Conservation (phyloP, 148 eudicot species). For the Heliamphora exappendiculata region DNA sequence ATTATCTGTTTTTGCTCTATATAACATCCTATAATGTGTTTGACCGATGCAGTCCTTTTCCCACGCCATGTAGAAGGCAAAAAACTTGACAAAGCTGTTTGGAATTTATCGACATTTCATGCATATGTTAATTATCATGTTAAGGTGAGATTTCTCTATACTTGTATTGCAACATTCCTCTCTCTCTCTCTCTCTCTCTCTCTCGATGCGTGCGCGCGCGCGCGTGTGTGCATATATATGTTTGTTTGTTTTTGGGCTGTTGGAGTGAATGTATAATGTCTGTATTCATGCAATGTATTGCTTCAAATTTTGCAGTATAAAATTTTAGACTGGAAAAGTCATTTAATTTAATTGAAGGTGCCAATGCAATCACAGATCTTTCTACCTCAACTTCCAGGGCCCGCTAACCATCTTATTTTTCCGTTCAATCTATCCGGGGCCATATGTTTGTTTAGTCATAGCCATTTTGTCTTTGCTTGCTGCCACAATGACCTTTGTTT, state of each 20-base stretch:
- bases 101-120: slow-evolving; percentile 84
- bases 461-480: not conserved
- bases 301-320: not conserved
- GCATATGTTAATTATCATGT: slow-evolving; percentile 94
- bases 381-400: not conserved
- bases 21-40: slow-evolving; percentile 10
- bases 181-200: not conserved
- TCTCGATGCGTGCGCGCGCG: not conserved
- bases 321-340: not conserved
- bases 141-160: slow-evolving; percentile 52
- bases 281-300: not conserved
- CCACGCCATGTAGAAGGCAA: slow-evolving; percentile 90
- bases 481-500: not conserved
- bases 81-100: slow-evolving; percentile 83
- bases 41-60: slow-evolving; percentile 50
- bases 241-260: not conserved
- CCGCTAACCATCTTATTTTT: not conserved
- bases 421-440: not conserved
- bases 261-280: not conserved
- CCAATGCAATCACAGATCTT: not conserved
- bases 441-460: not conserved
- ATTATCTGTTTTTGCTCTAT: slow-evolving; percentile 1
- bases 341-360: not conserved
- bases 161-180: not conserved
- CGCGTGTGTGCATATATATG: too few relatives aligned